Evolutionary conservation across 805 yeast genomes (phyloP), one percentile per base, ranked within the genome.

Genomic region (Candida saitoana): DNA sequence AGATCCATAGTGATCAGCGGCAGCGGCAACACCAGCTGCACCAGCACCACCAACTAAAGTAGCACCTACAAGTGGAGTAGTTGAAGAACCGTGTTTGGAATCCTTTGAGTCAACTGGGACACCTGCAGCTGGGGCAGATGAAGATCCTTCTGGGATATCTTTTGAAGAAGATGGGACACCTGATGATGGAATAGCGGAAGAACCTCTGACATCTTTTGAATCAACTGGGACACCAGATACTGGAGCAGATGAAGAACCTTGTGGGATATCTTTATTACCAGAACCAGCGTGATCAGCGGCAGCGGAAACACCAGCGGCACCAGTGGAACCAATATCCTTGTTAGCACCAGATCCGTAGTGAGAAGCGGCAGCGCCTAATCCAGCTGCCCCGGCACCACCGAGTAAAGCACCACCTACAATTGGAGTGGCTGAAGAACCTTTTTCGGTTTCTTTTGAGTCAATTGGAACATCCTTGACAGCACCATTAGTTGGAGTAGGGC

Each of bases 381-480:
- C 36, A 36, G 33, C 29, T 15, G 50, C 38, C 38, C 43, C 44
- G 30, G 44, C 44, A 19, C 43, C 46, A 29, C 37, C 43, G 7
- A 39, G 44, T 20, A 37, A 25, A 15, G 27, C 46, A 34, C 31
- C 39, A 7, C 32, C 40, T 18, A 42, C 45, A 31, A 42, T 42
- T n/a, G 36, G 39, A 34, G 43, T 45, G 31, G 39, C 40, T 3
- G 31, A 4, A 8, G 32, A 29, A 12, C 20, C 38, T 29, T 29
- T 9, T 29, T 29, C 22, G 8, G 5, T 18, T 18, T 33, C 22
- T 9, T 17, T 34, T 8, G 25, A 11, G 14, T 18, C 14, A 11
- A 15, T 25, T 18, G 24, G n/a, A 8, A 15, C 27, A 33, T 18
- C 22, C 8, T 7, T n/a, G 5, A 5, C 22, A 11, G 22, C 27